Percentiles rank a stretch among this genome's conserved stretches.
phyloP scores from a whole-genome alignment of 352 stramenopile genomes.

The Globisporangium nagaii region DNA sequence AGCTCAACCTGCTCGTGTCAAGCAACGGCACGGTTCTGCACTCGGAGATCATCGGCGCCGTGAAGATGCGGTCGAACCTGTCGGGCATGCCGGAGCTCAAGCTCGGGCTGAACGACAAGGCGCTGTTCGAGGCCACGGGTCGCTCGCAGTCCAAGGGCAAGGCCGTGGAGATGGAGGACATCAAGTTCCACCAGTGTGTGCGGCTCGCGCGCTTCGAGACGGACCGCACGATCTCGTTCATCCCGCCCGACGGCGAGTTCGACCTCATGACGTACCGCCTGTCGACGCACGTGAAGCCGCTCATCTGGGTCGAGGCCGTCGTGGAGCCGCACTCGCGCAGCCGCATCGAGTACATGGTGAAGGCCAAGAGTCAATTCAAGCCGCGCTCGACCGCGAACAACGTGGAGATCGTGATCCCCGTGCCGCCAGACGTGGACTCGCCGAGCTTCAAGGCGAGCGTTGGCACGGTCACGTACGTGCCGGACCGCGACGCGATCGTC shows the following conservation, averaged over 20 bases:
- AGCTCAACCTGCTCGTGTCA: slow-evolving; percentile 94
- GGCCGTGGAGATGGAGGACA: slow-evolving; percentile 99
- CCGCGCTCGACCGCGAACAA: slow-evolving; percentile 98
- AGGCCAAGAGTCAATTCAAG: slow-evolving; percentile 99
- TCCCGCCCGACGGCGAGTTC: slow-evolving; percentile 99
- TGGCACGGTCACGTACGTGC: slow-evolving; percentile 97
- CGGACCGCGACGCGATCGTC: slow-evolving; percentile 97
- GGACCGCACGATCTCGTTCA: slow-evolving; percentile 99
- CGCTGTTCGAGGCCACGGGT: slow-evolving; percentile 98
- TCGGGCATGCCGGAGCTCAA: slow-evolving; percentile 99
- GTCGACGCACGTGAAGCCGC: slow-evolving; percentile 97
- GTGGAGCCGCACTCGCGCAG: slow-evolving; percentile 96
- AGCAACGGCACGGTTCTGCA: slow-evolving; percentile 97
- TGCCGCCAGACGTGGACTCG: slow-evolving; percentile 98
- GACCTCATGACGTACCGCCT: slow-evolving; percentile 99
- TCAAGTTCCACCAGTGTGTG: slow-evolving; percentile 99
- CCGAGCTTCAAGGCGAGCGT: slow-evolving; percentile 98
- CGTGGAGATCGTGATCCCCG: slow-evolving; percentile 99
- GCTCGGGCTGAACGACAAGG: slow-evolving; percentile 99
- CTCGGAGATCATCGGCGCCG: slow-evolving; percentile 96
- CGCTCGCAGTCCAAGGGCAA: slow-evolving; percentile 88
- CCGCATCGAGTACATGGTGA: slow-evolving; percentile 98
- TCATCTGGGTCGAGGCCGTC: slow-evolving; percentile 98
- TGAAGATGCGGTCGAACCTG: slow-evolving; percentile 99
- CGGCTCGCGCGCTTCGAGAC: slow-evolving; percentile 98